Conservation (phyloP, 257 asterid species). For the Solanum lignicaule region DNA sequence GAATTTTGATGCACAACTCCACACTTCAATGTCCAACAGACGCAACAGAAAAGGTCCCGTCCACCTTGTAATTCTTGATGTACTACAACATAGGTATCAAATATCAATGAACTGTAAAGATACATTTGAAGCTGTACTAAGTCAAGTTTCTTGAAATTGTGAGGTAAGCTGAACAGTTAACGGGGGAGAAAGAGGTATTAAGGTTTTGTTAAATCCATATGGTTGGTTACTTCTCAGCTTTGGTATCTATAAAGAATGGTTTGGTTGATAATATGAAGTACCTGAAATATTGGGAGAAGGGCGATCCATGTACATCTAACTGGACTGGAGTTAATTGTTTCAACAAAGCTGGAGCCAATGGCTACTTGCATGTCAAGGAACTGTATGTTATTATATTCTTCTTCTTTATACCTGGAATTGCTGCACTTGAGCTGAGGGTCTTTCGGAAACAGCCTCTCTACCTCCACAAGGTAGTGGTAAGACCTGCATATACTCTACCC, state of each 20-base stretch:
- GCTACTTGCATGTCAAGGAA: slow-evolving; percentile 23
- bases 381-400: slow-evolving; percentile 16
- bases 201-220: too few species aligned
- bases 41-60: background rate
- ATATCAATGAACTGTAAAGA: background rate
- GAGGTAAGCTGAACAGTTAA: background rate
- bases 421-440: too few species aligned
- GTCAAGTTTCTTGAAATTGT: background rate
- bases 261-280: slow-evolving; percentile 13
- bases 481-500: background rate
- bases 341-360: slow-evolving; percentile 4
- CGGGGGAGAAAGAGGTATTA: background rate
- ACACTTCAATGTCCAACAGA: background rate
- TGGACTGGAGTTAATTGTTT: slow-evolving; percentile 33
- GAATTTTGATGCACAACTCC: slow-evolving; percentile 5
- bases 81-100: background rate
- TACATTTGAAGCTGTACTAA: background rate
- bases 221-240: slow-evolving; percentile 3
- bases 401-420: too few species aligned
- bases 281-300: slow-evolving; percentile 20
- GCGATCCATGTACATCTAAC: slow-evolving; percentile 31
- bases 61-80: background rate
- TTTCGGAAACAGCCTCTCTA: background rate
- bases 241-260: slow-evolving; percentile 15
- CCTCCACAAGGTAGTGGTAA: background rate